Evolutionary conservation across 2,329 filamentous ascomycete genomes (phyloP), one percentile per base, ranked within the genome.

Genomic region (Nigrospora sphaerica): DNA sequence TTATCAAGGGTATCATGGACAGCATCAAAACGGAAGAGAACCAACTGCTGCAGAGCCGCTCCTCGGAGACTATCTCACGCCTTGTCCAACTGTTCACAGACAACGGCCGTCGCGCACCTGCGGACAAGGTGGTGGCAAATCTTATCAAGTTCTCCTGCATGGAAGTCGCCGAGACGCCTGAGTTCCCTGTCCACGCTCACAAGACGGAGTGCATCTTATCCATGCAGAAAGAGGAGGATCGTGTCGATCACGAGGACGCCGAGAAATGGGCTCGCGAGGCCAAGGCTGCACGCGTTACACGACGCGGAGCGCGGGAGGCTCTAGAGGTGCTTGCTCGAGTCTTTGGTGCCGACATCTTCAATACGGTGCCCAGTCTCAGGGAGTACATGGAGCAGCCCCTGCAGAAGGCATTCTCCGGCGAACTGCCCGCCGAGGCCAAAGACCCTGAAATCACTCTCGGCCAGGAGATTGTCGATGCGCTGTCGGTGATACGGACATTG

Each of bases 1-100:
- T 95, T 12, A 98, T 98, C 69, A 96, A 95, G 68, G 88, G 84
- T 3, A 87, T 98, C 66, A 98, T 98, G 93, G 93, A 98, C 64
- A 97, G 92, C 59, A 80, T 98, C 60, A 98, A 97, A 68, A 84
- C 83, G 34, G 95, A 98, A 62, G 93, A 96, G 57, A 97, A 95
- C 58, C 68, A 85, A 28, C 88, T 93, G 54, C 74, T 98, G 2
- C 93, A 98, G 63, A 81, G 80, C 56, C 86, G 92, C 19, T 95
- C 92, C 28, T 88, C 91, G 2, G 81, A 80, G 13, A 91, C 90
- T 3, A 86, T 98, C 44, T 88, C 90, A 6, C 80, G 78, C 35
- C 80, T 97, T 17, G 85, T 98, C n/a, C 83, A 88, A 54, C 75
- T 93, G 18, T 93, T 97, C 57, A 90, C 89, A 4, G 79, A 82